Percentiles rank a stretch among this genome's conserved stretches.
Evolutionary conservation across 345 rosid genomes (phyloP).

Genomic region (Erodium maritimum): DNA sequence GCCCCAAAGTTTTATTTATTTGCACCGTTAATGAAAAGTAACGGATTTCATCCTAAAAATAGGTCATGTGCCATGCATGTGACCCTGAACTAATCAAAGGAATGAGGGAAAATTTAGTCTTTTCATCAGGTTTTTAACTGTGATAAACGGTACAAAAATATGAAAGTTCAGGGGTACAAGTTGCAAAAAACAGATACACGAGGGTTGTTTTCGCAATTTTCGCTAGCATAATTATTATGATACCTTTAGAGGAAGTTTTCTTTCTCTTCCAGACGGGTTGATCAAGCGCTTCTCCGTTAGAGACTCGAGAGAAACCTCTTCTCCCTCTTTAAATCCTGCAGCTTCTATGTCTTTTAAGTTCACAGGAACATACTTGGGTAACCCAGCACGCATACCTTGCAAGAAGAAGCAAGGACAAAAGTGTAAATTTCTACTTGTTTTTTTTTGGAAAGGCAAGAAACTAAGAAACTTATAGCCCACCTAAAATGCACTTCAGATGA

Average conservation of each 20-base stretch:
- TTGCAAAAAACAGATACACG: background rate
- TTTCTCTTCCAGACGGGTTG: conserved; percentile 92
- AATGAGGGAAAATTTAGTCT: no score
- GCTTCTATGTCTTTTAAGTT: conserved; percentile 67
- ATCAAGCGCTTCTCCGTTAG: conserved; percentile 67
- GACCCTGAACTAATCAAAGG: no score
- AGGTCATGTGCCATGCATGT: no score
- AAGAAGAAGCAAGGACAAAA: conserved; percentile 3
- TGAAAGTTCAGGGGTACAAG: no score
- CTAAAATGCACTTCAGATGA: background rate
- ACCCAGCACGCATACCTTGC: conserved; percentile 82
- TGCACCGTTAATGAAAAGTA: no score
- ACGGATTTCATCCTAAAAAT: no score
- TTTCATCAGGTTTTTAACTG: background rate
- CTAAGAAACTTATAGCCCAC: background rate
- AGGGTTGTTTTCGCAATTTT: no score
- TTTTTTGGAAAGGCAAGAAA: background rate
- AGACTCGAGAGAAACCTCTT: conserved; percentile 73
- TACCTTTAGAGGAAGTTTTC: conserved; percentile 90
- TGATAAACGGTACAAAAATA: no score
- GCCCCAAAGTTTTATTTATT: no score
- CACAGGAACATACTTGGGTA: conserved; percentile 68
- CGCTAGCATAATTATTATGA: no score
- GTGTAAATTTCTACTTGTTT: background rate
- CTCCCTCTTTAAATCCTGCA: conserved; percentile 80